Evolutionary conservation across 441 rosid genomes (phyloP), one percentile per base, ranked within the genome.

Genomic region (Adansonia gregorii): DNA sequence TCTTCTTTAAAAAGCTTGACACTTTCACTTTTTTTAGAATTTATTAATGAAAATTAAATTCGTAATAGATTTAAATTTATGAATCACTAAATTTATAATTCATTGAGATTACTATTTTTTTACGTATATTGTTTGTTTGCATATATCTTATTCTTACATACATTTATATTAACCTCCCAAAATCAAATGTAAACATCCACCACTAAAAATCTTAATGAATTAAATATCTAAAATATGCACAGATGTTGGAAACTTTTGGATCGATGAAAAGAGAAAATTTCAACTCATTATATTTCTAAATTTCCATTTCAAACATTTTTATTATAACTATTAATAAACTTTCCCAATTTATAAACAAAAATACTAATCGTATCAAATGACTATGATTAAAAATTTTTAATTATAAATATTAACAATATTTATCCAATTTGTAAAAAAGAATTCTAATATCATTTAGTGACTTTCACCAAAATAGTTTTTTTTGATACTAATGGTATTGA

Each of bases 191-290:
- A 4, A 49, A 49, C 6, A 12, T 49, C 54, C 54, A 0, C 15
- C n/a, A 49, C 6, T 49, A 3, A 49, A 45, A 48, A 49, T 71
- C 19, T 76, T 35, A 27, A 43, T 63, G 67, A 78, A 39, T 51
- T 45, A 31, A 73, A 65, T 6, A 43, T 43, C 46, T 43, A 43
- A 2, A 6, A 43, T 43, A 43, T 43, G 46, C 46, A 43, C 46
- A 43, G 2, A 43, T 43, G 46, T 43, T 43, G 46, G 46, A 43
- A 43, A 43, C 46, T 43, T 43, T 43, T 43, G 46, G 46, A 43
- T 43, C 8, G 9, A 43, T 1, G 5, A 49, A 49, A 49, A 49
- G 1, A 7, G 54, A 12, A 49, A 11, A 49, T 0, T 3, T 49
- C 14, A 11, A 12, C 54, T 49, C 15, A 49, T 49, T 43, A 43